Evolutionary conservation across 2,329 filamentous ascomycete genomes (phyloP), one percentile per base, ranked within the genome.

Genomic region (Nothomitra cinnamomea): DNA sequence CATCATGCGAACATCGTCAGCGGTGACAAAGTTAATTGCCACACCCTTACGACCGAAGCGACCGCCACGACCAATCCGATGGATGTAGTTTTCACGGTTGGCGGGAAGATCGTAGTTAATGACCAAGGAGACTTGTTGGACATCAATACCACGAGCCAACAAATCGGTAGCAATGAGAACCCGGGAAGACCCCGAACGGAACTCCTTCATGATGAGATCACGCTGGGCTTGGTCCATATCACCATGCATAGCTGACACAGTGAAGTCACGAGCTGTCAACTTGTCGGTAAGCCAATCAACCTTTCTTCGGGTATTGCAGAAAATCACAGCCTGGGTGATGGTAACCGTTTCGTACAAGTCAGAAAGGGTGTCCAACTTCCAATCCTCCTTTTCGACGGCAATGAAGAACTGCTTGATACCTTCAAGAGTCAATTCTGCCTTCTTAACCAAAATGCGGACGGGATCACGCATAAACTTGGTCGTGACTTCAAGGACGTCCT

Each of bases 401-500:
- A 98, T 96, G 78, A 95, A 98, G 78, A 95, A 98, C 72, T 98
- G 92, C 81, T 98, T 98, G 69, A 98, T 94, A 87, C 92, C 92
- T 76, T 98, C 92, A 56, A 98, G 87, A 67, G 92, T 98, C 72
- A 98, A 83, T 72, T 98, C 92, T 68, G 94, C 90, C 82, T 95
- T 95, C 85, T 98, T 98, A 74, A 98, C 92, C 63, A 98, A 80
- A 68, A 98, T 96, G 68, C 92, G 89, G 71, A 98, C 86, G 62
- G 92, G 92, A 74, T 98, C 92, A 65, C 88, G 89, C 92, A 98
- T 98, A 80, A 98, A 98, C 78, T 95, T 95, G 75, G 90, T 96
- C 68, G 92, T 98, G 68, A 98, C 89, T 77, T 98, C 92, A 57
- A 98, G 83, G 58, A 98, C 92, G 68, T 98, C 92, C 78, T 95